A percentile compares a stretch with the other conserved stretches of the same genome.
phyloP scores from a whole-genome alignment of 495 filamentous ascomycete genomes.

The Gamarada debralockiae region DNA sequence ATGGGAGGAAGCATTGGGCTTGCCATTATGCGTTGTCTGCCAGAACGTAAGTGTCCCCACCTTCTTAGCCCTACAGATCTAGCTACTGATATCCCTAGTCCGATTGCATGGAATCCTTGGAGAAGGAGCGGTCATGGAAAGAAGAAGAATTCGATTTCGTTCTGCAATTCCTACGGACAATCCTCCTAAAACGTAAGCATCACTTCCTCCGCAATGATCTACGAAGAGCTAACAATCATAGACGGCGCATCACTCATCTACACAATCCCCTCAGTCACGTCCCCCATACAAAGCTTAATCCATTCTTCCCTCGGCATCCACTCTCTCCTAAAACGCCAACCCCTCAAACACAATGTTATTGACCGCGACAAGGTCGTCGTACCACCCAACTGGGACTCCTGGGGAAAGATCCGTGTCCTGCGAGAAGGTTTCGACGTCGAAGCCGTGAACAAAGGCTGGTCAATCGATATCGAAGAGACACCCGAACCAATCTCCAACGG shows the following conservation, averaged over 20 bases:
- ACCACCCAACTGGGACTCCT: conserved; percentile 96
- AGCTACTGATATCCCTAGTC: conserved; percentile 46
- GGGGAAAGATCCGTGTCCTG: conserved; percentile 93
- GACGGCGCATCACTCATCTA: conserved; percentile 91
- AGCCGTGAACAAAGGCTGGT: conserved; percentile 77
- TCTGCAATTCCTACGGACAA: conserved; percentile 80
- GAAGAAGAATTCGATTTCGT: conserved; percentile 93
- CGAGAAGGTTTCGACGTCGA: conserved; percentile 95
- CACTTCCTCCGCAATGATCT: neutral
- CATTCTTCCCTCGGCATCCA: conserved; percentile 88
- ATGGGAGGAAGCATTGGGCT: conserved; percentile 86
- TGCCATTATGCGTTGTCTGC: conserved; percentile 89
- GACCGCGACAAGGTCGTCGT: conserved; percentile 93
- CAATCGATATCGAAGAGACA: conserved; percentile 65
- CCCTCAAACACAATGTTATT: conserved; percentile 90
- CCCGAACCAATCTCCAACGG: neutral
- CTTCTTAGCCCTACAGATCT: neutral
- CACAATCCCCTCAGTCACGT: conserved; percentile 74
- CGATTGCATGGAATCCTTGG: conserved; percentile 82
- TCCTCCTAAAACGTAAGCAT: conserved; percentile 75
- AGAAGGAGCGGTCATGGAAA: conserved; percentile 85
- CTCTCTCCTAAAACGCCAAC: conserved; percentile 77
- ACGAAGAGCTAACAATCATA: conserved; percentile 32
- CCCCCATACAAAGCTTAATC: conserved; percentile 75
- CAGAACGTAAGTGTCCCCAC: conserved; percentile 65